Percentiles rank a stretch among this genome's conserved stretches.
phyloP scores from a whole-genome alignment of 2,329 filamentous ascomycete species.

The Sordariomycetes sp. region DNA sequence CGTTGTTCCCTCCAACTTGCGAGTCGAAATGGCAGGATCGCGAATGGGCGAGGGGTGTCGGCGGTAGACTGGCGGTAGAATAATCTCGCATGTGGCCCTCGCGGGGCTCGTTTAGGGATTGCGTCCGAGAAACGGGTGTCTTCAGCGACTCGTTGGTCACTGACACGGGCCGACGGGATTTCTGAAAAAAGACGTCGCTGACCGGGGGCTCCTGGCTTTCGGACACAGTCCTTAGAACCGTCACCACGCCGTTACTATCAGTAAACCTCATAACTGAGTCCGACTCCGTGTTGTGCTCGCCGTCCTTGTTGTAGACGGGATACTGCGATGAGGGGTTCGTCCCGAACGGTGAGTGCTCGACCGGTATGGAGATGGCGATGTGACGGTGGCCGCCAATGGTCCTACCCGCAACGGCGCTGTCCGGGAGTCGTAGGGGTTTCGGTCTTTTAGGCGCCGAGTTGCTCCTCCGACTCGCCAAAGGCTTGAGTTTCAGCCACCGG shows the following conservation, averaged over 20 bases:
- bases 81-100: constrained; percentile 1
- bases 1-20: neutral
- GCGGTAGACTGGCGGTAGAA: constrained; percentile 1
- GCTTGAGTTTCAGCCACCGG: constrained; percentile 30
- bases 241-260: constrained; percentile 11
- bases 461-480: constrained; percentile 24
- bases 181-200: neutral
- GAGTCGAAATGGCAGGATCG: neutral
- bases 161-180: neutral
- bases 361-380: constrained; percentile 50
- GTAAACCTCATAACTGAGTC: constrained; percentile 2
- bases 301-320: constrained; percentile 2
- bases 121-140: neutral
- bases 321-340: constrained; percentile 7
- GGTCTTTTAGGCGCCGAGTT: constrained; percentile 15
- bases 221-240: constrained; percentile 21
- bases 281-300: neutral
- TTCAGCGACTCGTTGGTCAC: neutral
- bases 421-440: constrained; percentile 32
- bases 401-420: constrained; percentile 42
- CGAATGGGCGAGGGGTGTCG: neutral
- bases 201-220: constrained; percentile 20
- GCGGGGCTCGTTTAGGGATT: neutral
- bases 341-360: constrained; percentile 34
- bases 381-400: constrained; percentile 43